Evolutionary conservation across 441 rosid species (phyloP), one percentile per base, ranked within the genome.

Genomic region (Corymbia calophylla): DNA sequence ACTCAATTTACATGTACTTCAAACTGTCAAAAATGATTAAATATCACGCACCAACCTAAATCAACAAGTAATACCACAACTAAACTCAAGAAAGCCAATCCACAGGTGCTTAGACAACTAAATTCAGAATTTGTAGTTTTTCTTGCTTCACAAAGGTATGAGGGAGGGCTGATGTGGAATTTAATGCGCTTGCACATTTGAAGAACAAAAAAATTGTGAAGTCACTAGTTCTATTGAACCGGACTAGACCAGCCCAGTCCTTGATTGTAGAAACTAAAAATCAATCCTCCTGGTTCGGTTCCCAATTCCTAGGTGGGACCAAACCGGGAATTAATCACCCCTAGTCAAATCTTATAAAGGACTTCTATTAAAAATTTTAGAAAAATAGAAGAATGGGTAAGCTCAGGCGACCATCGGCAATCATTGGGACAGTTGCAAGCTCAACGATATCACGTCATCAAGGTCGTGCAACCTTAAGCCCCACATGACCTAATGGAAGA

Each of bases 191-290:
- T 29, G 13, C 32, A 62, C n/a, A 15, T 29, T 13, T 29, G 44
- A 39, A 39, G 44, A 39, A 39, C 44, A 39, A 29, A 62, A 53
- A 53, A 62, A 62, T 62, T 29, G 68, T 29, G 32, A 62, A 62
- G 32, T 62, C 5, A 29, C 32, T 8, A 7, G 12, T 62, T 13
- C 32, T 14, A 29, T 39, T 39, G 29, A 62, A 6, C 13, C 0
- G 18, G 25, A 62, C 0, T 2, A 0, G 5, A 29, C 8, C 32
- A n/a, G 18, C 29, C 32, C 0, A 0, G 2, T 16, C 6, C 9
- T 39, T 5, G 44, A 1, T 39, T 39, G 5, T 6, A 39, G 6
- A 39, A 39, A 39, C 44, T 39, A 39, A 39, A 39, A 39, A 39
- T 39, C 5, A 39, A 39, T 39, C 44, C 44, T 39, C 44, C 5